These are phyloP conservation scores for Fonsecaea pedrosoi DNA, from an alignment of 2,329 filamentous ascomycete species.

Conservation along the genomic window DNA sequence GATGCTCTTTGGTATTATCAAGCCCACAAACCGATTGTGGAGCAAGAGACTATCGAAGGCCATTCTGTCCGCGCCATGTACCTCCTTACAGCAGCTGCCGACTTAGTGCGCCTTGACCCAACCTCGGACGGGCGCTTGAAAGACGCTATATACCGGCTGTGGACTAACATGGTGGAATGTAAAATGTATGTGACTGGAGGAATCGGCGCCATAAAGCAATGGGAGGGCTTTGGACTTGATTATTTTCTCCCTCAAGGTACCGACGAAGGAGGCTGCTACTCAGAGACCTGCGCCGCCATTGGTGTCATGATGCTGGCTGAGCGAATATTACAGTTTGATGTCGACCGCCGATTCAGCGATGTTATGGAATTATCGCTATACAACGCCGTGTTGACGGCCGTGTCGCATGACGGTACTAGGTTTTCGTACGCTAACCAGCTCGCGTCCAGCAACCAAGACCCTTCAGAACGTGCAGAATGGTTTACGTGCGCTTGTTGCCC, in stretches of 20 bases:
- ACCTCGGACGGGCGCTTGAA: constrained; percentile 44
- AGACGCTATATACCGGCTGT: constrained; percentile 57
- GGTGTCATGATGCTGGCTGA: constrained; percentile 68
- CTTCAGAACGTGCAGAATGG: constrained; percentile 62
- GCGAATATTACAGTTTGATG: constrained; percentile 60
- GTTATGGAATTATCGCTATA: constrained; percentile 68
- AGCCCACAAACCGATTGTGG: constrained; percentile 61
- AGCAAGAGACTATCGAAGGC: constrained; percentile 63
- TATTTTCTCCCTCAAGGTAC: constrained; percentile 66
- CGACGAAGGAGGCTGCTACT: constrained; percentile 68
- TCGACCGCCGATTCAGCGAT: constrained; percentile 62
- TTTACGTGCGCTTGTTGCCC: constrained; percentile 67
- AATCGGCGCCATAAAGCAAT: constrained; percentile 64
- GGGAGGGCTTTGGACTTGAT: constrained; percentile 66
- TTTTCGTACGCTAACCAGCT: constrained; percentile 70
- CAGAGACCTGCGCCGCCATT: constrained; percentile 67
- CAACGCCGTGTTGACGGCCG: constrained; percentile 65
- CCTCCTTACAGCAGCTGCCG: constrained; percentile 64
- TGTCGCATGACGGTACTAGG: constrained; percentile 61
- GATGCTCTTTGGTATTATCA: constrained; percentile 60
- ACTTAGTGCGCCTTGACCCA: constrained; percentile 51
- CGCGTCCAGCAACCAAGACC: constrained; percentile 59
- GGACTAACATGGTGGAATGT: constrained; percentile 66
- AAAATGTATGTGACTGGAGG: constrained; percentile 70
- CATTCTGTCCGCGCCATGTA: constrained; percentile 68